A percentile compares a stretch with the other conserved stretches of the same genome.
Conservation (phyloP, 768 basidiomycete species). For the Suillus placidus region DNA sequence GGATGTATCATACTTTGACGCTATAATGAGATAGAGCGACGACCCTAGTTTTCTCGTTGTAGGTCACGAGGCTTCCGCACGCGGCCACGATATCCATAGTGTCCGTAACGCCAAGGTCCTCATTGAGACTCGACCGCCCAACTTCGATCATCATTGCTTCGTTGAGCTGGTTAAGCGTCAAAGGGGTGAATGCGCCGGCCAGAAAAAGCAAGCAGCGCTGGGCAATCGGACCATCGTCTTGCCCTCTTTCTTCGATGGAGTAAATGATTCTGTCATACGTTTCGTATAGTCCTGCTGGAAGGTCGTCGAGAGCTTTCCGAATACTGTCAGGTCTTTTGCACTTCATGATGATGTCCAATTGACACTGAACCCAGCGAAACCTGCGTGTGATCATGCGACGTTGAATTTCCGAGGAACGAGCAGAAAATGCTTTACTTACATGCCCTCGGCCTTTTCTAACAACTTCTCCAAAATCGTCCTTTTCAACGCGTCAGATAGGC, state of each 20-base stretch:
- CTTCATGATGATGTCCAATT: not conserved
- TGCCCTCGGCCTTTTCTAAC: constrained; percentile 7
- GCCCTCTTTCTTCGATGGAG: constrained; percentile 11
- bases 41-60: not conserved
- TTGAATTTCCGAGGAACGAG: not conserved
- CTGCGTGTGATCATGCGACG: not conserved
- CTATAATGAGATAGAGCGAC: constrained; percentile 11
- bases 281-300: constrained; percentile 23
- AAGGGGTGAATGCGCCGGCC: not conserved
- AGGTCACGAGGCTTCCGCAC: constrained; percentile 3
- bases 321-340: constrained; percentile 8
- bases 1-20: constrained; percentile 4
- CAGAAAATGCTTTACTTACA: not conserved
- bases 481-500: not conserved
- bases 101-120: not conserved
- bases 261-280: constrained; percentile 24
- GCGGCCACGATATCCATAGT: not conserved
- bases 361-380: constrained; percentile 17
- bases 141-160: constrained; percentile 7
- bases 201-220: not conserved
- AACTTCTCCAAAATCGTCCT: not conserved
- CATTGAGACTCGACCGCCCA: not conserved
- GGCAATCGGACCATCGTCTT: not conserved
- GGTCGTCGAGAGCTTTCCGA: constrained; percentile 13
- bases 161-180: not conserved